phyloP scores from a whole-genome alignment of 2,329 filamentous ascomycete species.

The Neopestalotiopsis rosae region DNA sequence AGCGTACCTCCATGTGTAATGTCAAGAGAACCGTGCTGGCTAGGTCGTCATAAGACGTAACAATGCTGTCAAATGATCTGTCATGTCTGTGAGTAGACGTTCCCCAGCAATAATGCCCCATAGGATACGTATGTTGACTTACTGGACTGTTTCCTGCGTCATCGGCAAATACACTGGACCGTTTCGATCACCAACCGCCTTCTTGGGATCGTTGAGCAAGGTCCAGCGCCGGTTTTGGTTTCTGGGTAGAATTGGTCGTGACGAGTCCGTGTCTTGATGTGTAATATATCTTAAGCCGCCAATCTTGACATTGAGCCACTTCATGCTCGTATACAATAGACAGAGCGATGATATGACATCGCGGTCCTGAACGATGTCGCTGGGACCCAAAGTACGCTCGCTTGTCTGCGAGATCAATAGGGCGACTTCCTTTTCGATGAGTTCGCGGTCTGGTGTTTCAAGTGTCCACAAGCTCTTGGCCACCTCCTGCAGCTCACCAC shows the following conservation, averaged over 20 bases:
- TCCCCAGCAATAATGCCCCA: neutral
- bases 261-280: constrained; percentile 70
- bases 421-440: constrained; percentile 68
- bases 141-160: constrained; percentile 82
- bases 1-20: constrained; percentile 86
- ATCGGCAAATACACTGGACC: constrained; percentile 83
- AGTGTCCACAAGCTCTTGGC: constrained; percentile 70
- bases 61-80: constrained; percentile 84
- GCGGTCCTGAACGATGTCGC: constrained; percentile 87
- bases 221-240: constrained; percentile 82
- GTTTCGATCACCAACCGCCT: constrained; percentile 61
- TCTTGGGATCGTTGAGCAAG: constrained; percentile 69
- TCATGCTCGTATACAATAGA: constrained; percentile 95
- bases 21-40: constrained; percentile 81
- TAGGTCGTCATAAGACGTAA: constrained; percentile 82
- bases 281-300: constrained; percentile 83
- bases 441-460: constrained; percentile 54
- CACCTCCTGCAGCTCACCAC: constrained; percentile 75
- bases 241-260: constrained; percentile 57
- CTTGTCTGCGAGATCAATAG: constrained; percentile 62
- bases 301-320: constrained; percentile 90
- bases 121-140: constrained; percentile 42
- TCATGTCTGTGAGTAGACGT: neutral
- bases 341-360: constrained; percentile 87
- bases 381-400: constrained; percentile 69